phyloP scores from a whole-genome alignment of 257 asterid genomes.

The Solanum pinnatisectum region DNA sequence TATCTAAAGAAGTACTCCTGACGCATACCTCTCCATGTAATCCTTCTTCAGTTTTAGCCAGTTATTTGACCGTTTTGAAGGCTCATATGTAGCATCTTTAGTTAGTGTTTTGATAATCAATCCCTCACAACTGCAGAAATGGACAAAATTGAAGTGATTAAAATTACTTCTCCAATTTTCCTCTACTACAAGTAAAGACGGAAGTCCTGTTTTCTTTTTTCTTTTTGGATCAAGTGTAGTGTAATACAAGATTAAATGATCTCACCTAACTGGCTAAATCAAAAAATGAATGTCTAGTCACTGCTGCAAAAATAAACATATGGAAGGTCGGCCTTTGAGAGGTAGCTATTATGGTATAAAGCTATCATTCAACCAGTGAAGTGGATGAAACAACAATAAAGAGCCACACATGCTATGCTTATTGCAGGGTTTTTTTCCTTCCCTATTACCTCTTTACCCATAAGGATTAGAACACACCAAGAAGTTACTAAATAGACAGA shows the following conservation, averaged over 20 bases:
- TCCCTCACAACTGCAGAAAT: slow-evolving; percentile 70
- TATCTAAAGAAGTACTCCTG: slow-evolving; percentile 1
- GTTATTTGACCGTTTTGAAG: slow-evolving; percentile 79
- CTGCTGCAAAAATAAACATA: neutral
- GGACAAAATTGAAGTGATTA: neutral
- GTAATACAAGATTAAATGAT: neutral
- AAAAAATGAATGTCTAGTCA: neutral
- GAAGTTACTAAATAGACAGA: neutral
- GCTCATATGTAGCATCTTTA: slow-evolving; percentile 92
- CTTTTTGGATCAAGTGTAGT: neutral
- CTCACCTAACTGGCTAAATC: neutral
- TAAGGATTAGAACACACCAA: neutral
- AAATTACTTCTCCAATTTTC: neutral
- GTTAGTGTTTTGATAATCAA: slow-evolving; percentile 87
- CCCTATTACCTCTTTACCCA: neutral
- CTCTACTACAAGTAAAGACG: neutral
- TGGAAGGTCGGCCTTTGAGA: neutral
- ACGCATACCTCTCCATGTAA: slow-evolving; percentile 72
- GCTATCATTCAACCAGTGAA: neutral
- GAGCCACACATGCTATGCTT: neutral
- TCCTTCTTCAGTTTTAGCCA: slow-evolving; percentile 95
- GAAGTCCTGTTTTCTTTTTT: neutral
- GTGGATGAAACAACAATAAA: neutral
- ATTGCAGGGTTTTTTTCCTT: neutral
- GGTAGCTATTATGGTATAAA: neutral